Conservation (phyloP, 768 basidiomycete genomes). For the Zangia roseola region DNA sequence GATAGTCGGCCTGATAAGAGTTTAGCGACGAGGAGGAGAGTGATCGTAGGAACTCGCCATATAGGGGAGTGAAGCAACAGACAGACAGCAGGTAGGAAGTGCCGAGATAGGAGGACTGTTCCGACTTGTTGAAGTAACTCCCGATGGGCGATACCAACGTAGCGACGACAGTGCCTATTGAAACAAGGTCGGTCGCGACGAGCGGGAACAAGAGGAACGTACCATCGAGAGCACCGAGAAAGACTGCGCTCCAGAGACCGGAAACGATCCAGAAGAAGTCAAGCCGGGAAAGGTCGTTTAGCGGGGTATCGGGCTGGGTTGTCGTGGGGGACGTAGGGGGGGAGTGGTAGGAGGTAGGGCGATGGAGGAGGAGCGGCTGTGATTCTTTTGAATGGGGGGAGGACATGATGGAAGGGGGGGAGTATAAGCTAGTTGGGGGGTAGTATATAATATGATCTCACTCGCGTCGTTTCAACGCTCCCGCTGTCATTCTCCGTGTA, state of each 20-base stretch:
- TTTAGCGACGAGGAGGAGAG: conserved; percentile 10
- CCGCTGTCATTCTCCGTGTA: conserved; percentile 32
- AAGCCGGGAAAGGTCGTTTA: conserved; percentile 48
- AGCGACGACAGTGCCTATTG: conserved; percentile 75
- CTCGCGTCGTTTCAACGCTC: conserved; percentile 20
- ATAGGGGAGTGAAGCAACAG: conserved; percentile 88
- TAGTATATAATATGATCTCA: conserved; percentile 26
- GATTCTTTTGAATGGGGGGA: conserved; percentile 45
- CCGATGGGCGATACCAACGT: conserved; percentile 84
- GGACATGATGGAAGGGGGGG: conserved; percentile 29
- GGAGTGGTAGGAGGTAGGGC: conserved; percentile 43
- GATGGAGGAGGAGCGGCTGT: conserved; percentile 52
- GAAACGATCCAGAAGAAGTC: conserved; percentile 71
- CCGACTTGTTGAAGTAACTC: conserved; percentile 77
- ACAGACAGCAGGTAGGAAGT: conserved; percentile 85
- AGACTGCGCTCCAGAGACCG: conserved; percentile 80
- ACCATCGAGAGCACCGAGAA: conserved; percentile 87
- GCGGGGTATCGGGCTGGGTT: conserved; percentile 19
- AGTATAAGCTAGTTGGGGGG: conserved; percentile 1
- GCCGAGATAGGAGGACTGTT: conserved; percentile 83
- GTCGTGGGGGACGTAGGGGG: conserved; percentile 30
- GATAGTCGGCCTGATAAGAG: conserved; percentile 66
- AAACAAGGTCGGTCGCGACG: background rate
- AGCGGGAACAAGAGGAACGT: conserved; percentile 14
- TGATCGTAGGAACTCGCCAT: conserved; percentile 50